Conservation (phyloP, 2,329 filamentous ascomycete genomes). For the Phialemoniopsis sp. region DNA sequence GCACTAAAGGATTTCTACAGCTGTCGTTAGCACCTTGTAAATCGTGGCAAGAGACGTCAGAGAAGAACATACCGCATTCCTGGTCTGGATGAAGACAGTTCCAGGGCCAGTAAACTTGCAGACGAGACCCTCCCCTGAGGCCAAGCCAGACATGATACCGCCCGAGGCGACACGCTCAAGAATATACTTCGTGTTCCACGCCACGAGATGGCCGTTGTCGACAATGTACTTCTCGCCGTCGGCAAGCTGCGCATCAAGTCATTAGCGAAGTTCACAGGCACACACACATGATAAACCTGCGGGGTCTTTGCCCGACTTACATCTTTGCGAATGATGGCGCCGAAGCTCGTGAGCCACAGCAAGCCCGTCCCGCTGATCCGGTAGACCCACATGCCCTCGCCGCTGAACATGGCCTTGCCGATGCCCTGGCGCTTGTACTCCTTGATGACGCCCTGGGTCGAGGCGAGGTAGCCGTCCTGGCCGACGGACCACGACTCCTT, state of each 20-base stretch:
- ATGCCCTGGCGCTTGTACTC: constrained; percentile 84
- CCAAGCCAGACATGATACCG: constrained; percentile 84
- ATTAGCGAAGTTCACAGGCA: background rate
- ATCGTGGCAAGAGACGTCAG: background rate
- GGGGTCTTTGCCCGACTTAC: too few species aligned
- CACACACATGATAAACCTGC: too few species aligned
- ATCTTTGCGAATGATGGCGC: constrained; percentile 92
- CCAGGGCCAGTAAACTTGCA: constrained; percentile 94
- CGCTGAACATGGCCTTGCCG: constrained; percentile 88
- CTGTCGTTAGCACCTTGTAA: constrained; percentile 5
- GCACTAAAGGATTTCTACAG: constrained; percentile 47
- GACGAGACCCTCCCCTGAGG: constrained; percentile 81
- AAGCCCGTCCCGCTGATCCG: constrained; percentile 78
- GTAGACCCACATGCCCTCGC: constrained; percentile 88
- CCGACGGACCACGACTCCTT: constrained; percentile 79
- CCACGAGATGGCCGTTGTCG: constrained; percentile 89
- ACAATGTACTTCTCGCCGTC: constrained; percentile 85
- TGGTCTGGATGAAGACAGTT: constrained; percentile 87
- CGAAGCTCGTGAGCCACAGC: constrained; percentile 88
- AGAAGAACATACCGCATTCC: constrained; percentile 63
- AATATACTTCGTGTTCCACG: constrained; percentile 94
- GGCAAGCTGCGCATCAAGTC: constrained; percentile 33
- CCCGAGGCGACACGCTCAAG: constrained; percentile 88
- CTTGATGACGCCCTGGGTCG: constrained; percentile 81
- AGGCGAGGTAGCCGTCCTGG: constrained; percentile 80